A percentile compares a stretch with the other conserved stretches of the same genome.
Evolutionary conservation across 805 yeast genomes (phyloP).

Genomic region (Ogataea nakhonphanomensis): DNA sequence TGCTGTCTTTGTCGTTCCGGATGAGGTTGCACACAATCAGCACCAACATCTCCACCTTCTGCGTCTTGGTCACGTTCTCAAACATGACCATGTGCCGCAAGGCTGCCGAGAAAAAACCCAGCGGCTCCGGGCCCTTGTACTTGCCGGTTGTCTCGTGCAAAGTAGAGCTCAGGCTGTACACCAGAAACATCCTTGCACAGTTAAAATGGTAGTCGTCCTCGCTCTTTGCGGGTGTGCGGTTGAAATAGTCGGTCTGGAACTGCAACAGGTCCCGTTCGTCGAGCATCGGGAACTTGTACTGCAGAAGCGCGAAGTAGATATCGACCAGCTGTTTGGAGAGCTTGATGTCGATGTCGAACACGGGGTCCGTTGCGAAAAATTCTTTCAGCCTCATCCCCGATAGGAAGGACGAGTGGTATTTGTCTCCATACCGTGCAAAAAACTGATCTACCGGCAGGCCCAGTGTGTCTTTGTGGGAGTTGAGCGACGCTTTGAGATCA

Average conservation of each 20-base stretch:
- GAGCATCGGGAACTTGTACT: conserved; percentile 54
- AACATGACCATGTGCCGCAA: conserved; percentile 52
- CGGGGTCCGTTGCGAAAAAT: conserved; percentile 46
- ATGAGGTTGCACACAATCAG: conserved; percentile 52
- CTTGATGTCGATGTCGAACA: conserved; percentile 47
- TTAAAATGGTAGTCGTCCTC: conserved; percentile 47
- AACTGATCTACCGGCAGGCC: conserved; percentile 23
- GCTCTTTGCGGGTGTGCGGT: conserved; percentile 20
- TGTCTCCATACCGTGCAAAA: conserved; percentile 13
- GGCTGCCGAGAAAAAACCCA: conserved; percentile 56
- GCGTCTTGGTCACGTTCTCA: conserved; percentile 36
- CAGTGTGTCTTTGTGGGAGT: conserved; percentile 20
- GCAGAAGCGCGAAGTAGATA: conserved; percentile 53
- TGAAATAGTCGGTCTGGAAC: conserved; percentile 48
- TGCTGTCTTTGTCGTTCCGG: conserved; percentile 59
- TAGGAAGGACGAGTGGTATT: conserved; percentile 26
- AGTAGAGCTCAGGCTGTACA: conserved; percentile 50
- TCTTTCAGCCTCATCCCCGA: conserved; percentile 47
- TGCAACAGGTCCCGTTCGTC: conserved; percentile 49
- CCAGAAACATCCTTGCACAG: conserved; percentile 55
- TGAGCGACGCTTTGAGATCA: conserved; percentile 9
- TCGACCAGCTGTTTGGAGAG: conserved; percentile 49
- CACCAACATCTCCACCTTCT: conserved; percentile 51
- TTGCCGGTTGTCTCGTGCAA: conserved; percentile 54
- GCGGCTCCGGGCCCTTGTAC: conserved; percentile 53